These are phyloP conservation scores for Fagus sylvatica DNA, from an alignment of 306 rosid species.

Conservation along the genomic window DNA sequence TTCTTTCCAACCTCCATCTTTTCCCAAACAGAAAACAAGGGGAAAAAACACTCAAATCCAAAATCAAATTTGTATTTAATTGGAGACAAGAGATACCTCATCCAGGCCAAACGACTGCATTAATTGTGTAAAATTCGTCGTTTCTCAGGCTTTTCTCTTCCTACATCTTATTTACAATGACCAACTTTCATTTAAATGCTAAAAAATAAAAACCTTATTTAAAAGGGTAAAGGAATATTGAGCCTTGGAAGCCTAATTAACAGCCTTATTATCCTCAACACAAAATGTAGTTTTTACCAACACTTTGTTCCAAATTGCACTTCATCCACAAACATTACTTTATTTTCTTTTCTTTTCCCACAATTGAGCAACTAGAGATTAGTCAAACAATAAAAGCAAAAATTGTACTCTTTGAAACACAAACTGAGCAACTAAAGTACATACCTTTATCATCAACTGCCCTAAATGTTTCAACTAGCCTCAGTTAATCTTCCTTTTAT, in stretches of 20 bases:
- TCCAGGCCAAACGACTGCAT: neutral
- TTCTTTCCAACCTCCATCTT: neutral
- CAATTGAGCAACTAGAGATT: neutral
- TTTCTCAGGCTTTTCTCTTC: neutral
- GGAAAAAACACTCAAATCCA: neutral
- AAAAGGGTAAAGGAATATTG: too few species aligned
- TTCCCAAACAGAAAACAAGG: neutral
- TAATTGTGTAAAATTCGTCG: neutral
- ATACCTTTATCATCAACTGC: neutral
- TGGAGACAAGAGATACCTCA: neutral
- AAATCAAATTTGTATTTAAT: neutral
- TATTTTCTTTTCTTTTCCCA: neutral
- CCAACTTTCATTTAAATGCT: neutral
- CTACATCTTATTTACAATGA: neutral
- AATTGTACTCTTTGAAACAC: neutral
- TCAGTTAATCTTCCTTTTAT: neutral
- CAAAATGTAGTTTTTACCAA: neutral
- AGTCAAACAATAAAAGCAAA: neutral
- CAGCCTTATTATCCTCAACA: neutral
- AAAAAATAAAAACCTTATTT: neutral
- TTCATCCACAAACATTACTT: neutral
- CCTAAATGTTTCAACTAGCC: neutral
- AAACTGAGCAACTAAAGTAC: neutral
- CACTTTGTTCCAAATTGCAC: neutral
- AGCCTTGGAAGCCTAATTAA: too few species aligned